A percentile compares a stretch with the other conserved stretches of the same genome.
These are phyloP conservation scores for Neoboletus brunneissimus DNA, from an alignment of 768 basidiomycete genomes.

Conservation along the genomic window DNA sequence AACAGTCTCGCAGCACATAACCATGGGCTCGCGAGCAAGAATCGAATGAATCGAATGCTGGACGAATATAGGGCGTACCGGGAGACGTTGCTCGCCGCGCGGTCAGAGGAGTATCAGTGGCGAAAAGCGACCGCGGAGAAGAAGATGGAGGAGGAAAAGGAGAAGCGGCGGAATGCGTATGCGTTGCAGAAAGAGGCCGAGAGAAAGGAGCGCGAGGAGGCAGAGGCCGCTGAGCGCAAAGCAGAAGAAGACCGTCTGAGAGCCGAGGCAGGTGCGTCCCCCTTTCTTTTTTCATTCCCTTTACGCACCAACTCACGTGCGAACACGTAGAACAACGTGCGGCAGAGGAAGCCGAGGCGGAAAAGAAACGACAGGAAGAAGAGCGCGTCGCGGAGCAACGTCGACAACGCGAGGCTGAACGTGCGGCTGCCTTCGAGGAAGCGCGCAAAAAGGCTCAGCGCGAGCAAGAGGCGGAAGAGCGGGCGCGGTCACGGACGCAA, in stretches of 20 bases:
- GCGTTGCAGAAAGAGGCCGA: conserved; percentile 58
- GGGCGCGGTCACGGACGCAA: conserved; percentile 36
- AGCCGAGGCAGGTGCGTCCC: conserved; percentile 49
- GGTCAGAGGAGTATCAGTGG: conserved; percentile 63
- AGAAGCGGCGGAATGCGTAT: conserved; percentile 57
- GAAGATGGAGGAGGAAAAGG: conserved; percentile 85
- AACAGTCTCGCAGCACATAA: conserved; percentile 54
- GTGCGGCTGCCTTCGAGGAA: conserved; percentile 49
- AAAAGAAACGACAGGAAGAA: conserved; percentile 59
- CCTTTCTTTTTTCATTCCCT: background rate
- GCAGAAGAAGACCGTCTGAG: conserved; percentile 44
- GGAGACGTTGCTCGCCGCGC: conserved; percentile 52
- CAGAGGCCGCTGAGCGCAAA: conserved; percentile 12
- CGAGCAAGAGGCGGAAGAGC: conserved; percentile 67
- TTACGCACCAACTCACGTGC: background rate
- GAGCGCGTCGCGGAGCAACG: conserved; percentile 52
- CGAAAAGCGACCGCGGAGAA: conserved; percentile 48
- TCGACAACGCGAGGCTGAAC: conserved; percentile 50
- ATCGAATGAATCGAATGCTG: conserved; percentile 68
- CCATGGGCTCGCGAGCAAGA: conserved; percentile 71
- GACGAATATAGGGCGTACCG: conserved; percentile 60
- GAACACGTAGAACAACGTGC: conserved; percentile 45
- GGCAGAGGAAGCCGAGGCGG: conserved; percentile 54
- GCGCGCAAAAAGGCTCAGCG: conserved; percentile 60
- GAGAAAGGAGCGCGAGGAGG: conserved; percentile 31